Evolutionary conservation across 2,329 filamentous ascomycete genomes (phyloP), one percentile per base, ranked within the genome.

Genomic region (Fusarium proliferatum): DNA sequence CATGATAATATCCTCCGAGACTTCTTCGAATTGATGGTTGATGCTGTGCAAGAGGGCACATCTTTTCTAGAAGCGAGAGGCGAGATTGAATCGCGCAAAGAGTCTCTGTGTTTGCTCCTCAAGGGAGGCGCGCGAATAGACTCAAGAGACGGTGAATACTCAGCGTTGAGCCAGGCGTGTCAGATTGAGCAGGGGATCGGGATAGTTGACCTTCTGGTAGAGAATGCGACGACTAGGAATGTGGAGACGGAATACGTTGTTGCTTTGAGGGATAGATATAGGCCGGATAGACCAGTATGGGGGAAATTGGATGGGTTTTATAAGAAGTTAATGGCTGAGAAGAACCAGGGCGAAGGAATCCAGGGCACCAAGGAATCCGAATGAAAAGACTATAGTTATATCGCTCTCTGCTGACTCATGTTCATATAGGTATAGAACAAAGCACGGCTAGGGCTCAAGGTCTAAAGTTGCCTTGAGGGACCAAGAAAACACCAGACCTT

Each of bases 321-420:
- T 23, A 1, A 30, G 1, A 42, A 43, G 11, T 23, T 61, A 19
- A 7, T 23, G 15, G 19, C 30, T 5, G 38, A 61, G 19, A 42
- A 43, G 15, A 38, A n/a, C 0, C 19, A 16, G 3, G 1, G 6
- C 39, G 26, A 30, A 16, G 2, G 1, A 19, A 9, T 2, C 0
- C 9, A 16, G 11, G 10, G 16, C 16, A 9, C 11, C 1, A 2
- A 17, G 19, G 5, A 15, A 9, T 5, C 6, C 5, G 23, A 16
- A 55, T 41, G 7, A 39, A 38, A 26, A 6, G 4, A 13, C 30
- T 4, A 36, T 10, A 28, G 9, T 3, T 7, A 46, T 33, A 33
- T 30, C 11, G 11, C 12, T 33, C 13, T 33, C 33, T 13, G 33
- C 12, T 33, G 11, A 33, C 33, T 33, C 11, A 13, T 5, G 33